Evolutionary conservation across 2,329 filamentous ascomycete genomes (phyloP).

Genomic region (Cladophialophora immunda): DNA sequence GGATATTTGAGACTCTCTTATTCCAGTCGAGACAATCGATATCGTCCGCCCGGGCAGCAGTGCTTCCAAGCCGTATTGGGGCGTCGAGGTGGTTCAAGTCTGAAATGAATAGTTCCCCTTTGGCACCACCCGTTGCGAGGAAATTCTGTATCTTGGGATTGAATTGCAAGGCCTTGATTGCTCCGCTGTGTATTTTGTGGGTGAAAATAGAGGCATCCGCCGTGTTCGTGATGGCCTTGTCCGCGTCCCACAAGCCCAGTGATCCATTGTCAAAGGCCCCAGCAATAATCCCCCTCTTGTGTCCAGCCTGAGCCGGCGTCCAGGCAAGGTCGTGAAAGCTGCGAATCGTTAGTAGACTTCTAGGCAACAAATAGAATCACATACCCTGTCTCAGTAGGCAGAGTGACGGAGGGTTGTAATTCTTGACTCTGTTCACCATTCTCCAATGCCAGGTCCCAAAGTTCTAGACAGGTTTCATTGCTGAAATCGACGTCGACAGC

Average conservation of each 20-base stretch:
- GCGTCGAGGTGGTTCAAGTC: slow-evolving; percentile 89
- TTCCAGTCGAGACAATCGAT: slow-evolving; percentile 99
- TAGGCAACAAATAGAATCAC: slow-evolving; percentile 26
- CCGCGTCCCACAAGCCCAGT: slow-evolving; percentile 92
- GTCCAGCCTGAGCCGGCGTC: slow-evolving; percentile 80
- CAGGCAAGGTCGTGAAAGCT: slow-evolving; percentile 98
- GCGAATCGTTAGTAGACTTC: slow-evolving; percentile 28
- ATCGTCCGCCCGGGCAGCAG: slow-evolving; percentile 88
- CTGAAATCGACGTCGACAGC: slow-evolving; percentile 98
- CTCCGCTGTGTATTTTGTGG: slow-evolving; percentile 87
- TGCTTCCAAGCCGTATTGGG: slow-evolving; percentile 87
- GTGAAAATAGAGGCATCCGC: slow-evolving; percentile 83
- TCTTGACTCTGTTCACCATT: slow-evolving; percentile 78
- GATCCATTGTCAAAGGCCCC: slow-evolving; percentile 94
- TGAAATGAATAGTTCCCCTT: slow-evolving; percentile 96
- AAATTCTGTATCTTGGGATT: slow-evolving; percentile 92
- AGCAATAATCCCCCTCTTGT: slow-evolving; percentile 88
- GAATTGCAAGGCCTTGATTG: slow-evolving; percentile 95
- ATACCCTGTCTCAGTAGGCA: slow-evolving; percentile 90
- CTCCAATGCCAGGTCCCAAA: slow-evolving; percentile 93
- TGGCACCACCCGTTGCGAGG: slow-evolving; percentile 88
- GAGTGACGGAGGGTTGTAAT: slow-evolving; percentile 82
- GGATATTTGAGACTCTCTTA: slow-evolving; percentile 93
- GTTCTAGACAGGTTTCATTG: slow-evolving; percentile 92
- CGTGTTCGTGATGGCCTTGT: slow-evolving; percentile 65